Evolutionary conservation across 495 filamentous ascomycete genomes (phyloP).

Genomic region (Glutinoglossum americanum): DNA sequence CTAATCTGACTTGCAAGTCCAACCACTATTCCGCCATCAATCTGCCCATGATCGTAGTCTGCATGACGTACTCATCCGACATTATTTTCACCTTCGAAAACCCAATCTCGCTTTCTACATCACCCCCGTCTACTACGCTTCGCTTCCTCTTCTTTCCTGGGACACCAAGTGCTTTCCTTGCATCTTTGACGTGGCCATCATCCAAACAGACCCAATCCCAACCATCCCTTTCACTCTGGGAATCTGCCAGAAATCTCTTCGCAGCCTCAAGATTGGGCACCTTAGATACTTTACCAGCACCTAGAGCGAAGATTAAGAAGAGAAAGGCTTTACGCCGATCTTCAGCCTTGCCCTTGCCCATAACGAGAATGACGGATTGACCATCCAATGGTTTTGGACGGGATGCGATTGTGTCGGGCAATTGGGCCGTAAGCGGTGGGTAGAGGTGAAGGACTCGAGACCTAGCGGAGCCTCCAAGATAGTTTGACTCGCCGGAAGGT

Average conservation of each 20-base stretch:
- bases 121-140: slow-evolving; percentile 14
- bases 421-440: slow-evolving; percentile 31
- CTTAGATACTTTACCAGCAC: slow-evolving; percentile 40
- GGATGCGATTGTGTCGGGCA: slow-evolving; percentile 31
- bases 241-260: slow-evolving; percentile 29
- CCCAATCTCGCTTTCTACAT: slow-evolving; percentile 5
- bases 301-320: slow-evolving; percentile 62
- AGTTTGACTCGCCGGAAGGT: slow-evolving; percentile 58
- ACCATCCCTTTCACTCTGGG: slow-evolving; percentile 20
- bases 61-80: slow-evolving; percentile 73
- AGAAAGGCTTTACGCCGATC: slow-evolving; percentile 36
- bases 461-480: slow-evolving; percentile 55
- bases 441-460: slow-evolving; percentile 36
- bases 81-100: slow-evolving; percentile 32
- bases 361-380: slow-evolving; percentile 53
- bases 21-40: slow-evolving; percentile 33
- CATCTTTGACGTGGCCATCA: slow-evolving; percentile 16
- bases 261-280: slow-evolving; percentile 44
- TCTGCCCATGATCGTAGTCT: slow-evolving; percentile 76
- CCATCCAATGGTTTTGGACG: slow-evolving; percentile 41
- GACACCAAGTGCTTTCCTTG: slow-evolving; percentile 19
- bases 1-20: not conserved
- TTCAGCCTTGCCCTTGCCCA: slow-evolving; percentile 41
- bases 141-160: slow-evolving; percentile 27
- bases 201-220: slow-evolving; percentile 78